A percentile compares a stretch with the other conserved stretches of the same genome.
Conservation (phyloP, 2,329 filamentous ascomycete genomes). For the Nigrospora sphaerica region DNA sequence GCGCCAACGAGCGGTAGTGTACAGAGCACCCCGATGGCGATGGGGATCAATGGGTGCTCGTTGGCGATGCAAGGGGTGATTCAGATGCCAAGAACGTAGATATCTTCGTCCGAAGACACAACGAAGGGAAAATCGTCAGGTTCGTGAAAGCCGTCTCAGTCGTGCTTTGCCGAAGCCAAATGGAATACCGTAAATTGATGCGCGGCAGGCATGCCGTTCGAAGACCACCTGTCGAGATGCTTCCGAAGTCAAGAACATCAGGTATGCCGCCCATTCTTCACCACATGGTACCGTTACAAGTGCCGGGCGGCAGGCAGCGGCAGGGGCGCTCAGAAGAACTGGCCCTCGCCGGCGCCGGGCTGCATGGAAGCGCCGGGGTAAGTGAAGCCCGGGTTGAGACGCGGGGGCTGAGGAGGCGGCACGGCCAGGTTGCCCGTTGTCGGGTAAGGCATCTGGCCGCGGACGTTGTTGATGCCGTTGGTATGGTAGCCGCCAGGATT, state of each 20-base stretch:
- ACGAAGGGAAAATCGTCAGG: constrained; percentile 18
- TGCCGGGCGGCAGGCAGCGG: constrained; percentile 6
- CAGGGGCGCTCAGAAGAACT: constrained; percentile 20
- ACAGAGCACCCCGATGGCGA: constrained; percentile 18
- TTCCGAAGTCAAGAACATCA: neutral
- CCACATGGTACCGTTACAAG: constrained; percentile 23
- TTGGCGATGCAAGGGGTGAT: constrained; percentile 10
- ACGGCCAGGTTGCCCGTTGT: constrained; percentile 23
- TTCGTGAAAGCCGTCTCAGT: constrained; percentile 23
- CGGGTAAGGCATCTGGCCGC: constrained; percentile 27
- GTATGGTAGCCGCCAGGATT: neutral
- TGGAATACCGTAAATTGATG: constrained; percentile 8
- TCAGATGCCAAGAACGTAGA: constrained; percentile 8
- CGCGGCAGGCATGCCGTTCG: too few relatives aligned
- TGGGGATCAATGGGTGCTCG: constrained; percentile 14
- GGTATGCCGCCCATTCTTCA: constrained; percentile 17
- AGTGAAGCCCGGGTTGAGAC: constrained; percentile 16
- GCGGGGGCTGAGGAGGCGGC: constrained; percentile 22
- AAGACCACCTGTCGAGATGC: neutral
- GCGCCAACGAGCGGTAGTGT: constrained; percentile 21
- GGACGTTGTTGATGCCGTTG: constrained; percentile 18
- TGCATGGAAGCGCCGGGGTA: constrained; percentile 17
- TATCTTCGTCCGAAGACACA: constrained; percentile 1
- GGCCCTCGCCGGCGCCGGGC: constrained; percentile 10
- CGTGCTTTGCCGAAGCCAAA: constrained; percentile 18